Evolutionary conservation across 768 basidiomycete genomes (phyloP), one percentile per base, ranked within the genome.

Genomic region (Boletus barrowsii): DNA sequence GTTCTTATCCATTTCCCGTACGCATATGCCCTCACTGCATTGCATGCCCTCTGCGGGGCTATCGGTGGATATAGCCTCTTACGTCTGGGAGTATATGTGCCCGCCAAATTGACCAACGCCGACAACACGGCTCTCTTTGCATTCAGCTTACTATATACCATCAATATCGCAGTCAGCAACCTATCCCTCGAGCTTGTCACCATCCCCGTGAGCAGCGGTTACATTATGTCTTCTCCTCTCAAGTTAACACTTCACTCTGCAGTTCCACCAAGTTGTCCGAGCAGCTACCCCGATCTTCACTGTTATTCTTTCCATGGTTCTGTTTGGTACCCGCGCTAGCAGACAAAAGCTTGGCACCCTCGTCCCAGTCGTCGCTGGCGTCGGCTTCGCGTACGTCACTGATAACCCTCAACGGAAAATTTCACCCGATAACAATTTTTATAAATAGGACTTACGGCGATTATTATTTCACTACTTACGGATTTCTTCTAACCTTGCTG

Each of bases 201-300:
- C 7, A 82, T 96, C 17, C 93, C 94, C 6, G 91, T 93, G 56
- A 62, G 90, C 30, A 11, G 26, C n/a, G 4, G 26, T 40, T 20
- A 0, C 18, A 43, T 18, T 11, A 13, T 49, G 5, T 32, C n/a
- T 24, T 7, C 10, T 42, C 37, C 10, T 42, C 37, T 49, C 2
- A 53, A 5, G 7, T 10, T 11, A 3, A 7, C 8, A 1, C n/a
- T 39, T 42, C 18, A 53, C 49, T 42, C 17, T 39, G 0, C 57
- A 97, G 93, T 97, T 99, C 66, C 97, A 98, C 69, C 96, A 98
- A 77, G 93, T 98, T 51, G 86, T 98, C 36, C 88, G 97, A 29
- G 91, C 94, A 5, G 83, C 90, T 18, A 89, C 96, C 0, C 96
- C 97, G 0, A 79, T 98, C 47, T 98, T 98, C 75, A 95, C 91